Base-by-base conservation (phyloP, 1,139 yeast genomes). In the Maudiozyma humilis region DNA sequence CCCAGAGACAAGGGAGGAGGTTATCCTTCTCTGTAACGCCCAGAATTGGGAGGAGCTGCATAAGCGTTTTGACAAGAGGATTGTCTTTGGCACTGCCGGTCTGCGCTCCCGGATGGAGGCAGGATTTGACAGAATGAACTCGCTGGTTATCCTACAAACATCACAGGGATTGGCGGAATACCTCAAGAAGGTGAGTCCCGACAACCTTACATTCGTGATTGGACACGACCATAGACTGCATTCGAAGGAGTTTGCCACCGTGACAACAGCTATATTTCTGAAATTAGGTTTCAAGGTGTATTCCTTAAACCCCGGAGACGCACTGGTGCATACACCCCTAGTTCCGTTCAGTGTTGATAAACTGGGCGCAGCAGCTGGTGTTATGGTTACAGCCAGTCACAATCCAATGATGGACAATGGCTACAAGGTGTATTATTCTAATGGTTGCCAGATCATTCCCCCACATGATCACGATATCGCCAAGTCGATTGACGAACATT, bases 361-460 rank as follows among this genome's bases (percentile, higher is more conserved):
- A 33, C 71, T 68, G 46, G 54, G 66, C 0, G 88, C 95, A 0
- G 68, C 80, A 0, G 87, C 81, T 42, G 98, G 97, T 31, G 84
- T 91, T 1, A 91, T 91, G 97, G 78, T 91, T 39, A 91, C 98
- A 0, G 97, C 98, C 0, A 85, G 95, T 44, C 98, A 91, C 63
- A 91, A 91, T 58, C 97, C 97, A 0, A 93, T 91, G 13, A 70
- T 72, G 51, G 97, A 89, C 60, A 91, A 91, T 58, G 98, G 98
- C 0, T 91, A 87, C 66, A 91, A 91, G 59, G 97, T 91, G 0
- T 89, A 91, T 67, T 87, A 93, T 76, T 70, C 74, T 14, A 91
- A 91, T 58, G 97, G 96, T 4, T 89, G 97, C 62, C 97, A 91
- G 62, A 91, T 91, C 50, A 87, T 89, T 41, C 93, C 96, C 1